Conservation (phyloP, 2,329 filamentous ascomycete species). For the Phyllosticta capitalensis region DNA sequence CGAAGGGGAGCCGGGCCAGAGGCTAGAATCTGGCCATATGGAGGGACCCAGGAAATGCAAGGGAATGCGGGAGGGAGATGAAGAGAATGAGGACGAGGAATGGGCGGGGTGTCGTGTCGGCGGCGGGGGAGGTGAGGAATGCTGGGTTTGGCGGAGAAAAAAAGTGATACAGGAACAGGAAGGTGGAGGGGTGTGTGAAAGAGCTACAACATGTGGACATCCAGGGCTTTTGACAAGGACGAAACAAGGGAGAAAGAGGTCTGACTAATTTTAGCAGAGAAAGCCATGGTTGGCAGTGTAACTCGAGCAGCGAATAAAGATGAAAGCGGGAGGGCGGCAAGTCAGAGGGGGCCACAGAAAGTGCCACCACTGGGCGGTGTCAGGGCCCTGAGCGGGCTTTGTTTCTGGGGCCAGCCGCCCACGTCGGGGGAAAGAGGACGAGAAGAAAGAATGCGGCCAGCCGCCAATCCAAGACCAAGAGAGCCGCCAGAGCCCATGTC, state of each 20-base stretch:
- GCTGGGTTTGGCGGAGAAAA: background rate
- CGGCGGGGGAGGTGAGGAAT: background rate
- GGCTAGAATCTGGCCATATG: background rate
- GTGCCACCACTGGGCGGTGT: background rate
- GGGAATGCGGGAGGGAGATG: conserved; percentile 15
- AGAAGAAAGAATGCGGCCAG: background rate
- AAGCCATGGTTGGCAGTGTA: background rate
- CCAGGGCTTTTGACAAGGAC: background rate
- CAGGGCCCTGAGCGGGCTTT: background rate
- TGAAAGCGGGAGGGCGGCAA: background rate
- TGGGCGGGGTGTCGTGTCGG: background rate
- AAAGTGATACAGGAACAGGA: background rate
- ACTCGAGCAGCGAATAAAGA: background rate
- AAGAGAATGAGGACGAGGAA: conserved; percentile 5
- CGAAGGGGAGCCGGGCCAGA: background rate
- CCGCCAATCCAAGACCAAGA: background rate
- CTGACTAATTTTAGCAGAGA: background rate
- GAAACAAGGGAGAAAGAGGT: background rate
- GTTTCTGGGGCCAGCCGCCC: background rate
- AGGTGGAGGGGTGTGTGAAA: background rate
- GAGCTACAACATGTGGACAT: background rate
- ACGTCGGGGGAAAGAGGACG: background rate
- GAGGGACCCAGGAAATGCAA: background rate
- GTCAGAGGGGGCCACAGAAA: background rate
- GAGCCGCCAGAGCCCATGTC: no score